Percentiles rank a stretch among this genome's conserved stretches.
These are phyloP conservation scores for Begonia masoniana DNA, from an alignment of 306 rosid species.

Conservation along the genomic window DNA sequence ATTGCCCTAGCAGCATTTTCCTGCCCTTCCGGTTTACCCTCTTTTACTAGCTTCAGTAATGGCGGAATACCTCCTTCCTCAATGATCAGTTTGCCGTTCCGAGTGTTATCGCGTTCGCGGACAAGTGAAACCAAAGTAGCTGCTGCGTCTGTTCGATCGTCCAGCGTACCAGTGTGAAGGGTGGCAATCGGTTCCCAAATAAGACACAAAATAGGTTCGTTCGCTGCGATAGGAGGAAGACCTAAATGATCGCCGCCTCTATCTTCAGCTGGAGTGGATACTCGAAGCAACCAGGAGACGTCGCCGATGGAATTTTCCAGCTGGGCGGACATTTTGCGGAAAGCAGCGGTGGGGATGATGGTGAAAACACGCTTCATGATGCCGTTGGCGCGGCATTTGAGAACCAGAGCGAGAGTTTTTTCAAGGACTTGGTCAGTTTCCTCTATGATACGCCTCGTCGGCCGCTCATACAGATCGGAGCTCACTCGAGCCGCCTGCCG, in stretches of 20 bases:
- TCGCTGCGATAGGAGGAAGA: slow-evolving; percentile 76
- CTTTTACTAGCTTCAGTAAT: slow-evolving; percentile 53
- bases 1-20: slow-evolving; percentile 64
- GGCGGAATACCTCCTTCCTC: slow-evolving; percentile 82
- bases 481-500: slow-evolving; percentile 85
- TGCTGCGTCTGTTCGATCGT: slow-evolving; percentile 70
- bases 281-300: slow-evolving; percentile 83
- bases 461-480: slow-evolving; percentile 83
- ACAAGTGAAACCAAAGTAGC: slow-evolving; percentile 65
- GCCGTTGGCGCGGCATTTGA: slow-evolving; percentile 57
- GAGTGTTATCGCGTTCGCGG: slow-evolving; percentile 39
- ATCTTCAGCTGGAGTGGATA: slow-evolving; percentile 61
- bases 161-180: slow-evolving; percentile 39
- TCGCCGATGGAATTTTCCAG: slow-evolving; percentile 80
- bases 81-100: slow-evolving; percentile 61
- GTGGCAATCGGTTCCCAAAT: slow-evolving; percentile 88
- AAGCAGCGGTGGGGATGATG: slow-evolving; percentile 56
- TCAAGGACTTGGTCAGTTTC: slow-evolving; percentile 71
- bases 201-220: slow-evolving; percentile 65
- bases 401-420: slow-evolving; percentile 41
- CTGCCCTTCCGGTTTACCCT: slow-evolving; percentile 63
- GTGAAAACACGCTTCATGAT: slow-evolving; percentile 71
- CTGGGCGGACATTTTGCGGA: slow-evolving; percentile 48
- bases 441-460: slow-evolving; percentile 63
- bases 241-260: slow-evolving; percentile 47